Evolutionary conservation across 1,284 basidiomycete species (phyloP), one percentile per base, ranked within the genome.

Genomic region (Phylloboletellus chloephorus): DNA sequence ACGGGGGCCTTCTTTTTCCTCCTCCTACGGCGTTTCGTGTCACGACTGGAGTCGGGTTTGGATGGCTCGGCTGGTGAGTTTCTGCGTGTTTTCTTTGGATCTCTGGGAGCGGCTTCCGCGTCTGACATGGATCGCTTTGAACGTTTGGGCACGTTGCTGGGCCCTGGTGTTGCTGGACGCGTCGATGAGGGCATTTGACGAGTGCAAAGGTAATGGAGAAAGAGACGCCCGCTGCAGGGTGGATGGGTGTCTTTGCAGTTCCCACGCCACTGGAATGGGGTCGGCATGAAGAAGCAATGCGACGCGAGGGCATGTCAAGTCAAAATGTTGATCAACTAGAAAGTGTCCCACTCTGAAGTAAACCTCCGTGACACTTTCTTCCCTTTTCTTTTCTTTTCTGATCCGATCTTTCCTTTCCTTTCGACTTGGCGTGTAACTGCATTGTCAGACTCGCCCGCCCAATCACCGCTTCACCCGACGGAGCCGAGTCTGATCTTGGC

Each of bases 1-100:
- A 70, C 52, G 4, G 72, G 61, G 0, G 49, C 47, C 49, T 69
- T 71, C 54, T 59, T 66, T 46, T 56, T 72, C 50, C 51, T 69
- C 56, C 47, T 69, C 47, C 48, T 68, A 42, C 63, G 59, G 39
- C 64, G 71, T 50, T 63, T 68, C 44, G 65, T 64, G 41, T 73
- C 67, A 33, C 69, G 45, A 36, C 52, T 61, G 5, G 61, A 39
- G 43, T 71, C 67, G 23, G 64, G 47, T 28, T 54, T 60, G 5
- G 54, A 26, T 4, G 58, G 43, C 25, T 53, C 61, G 17, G 39
- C 17, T 7, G 56, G 41, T 3, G 44, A 33, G 43, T 49, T 42
- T 41, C 41, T 51, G 43, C 60, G 59, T 3, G 35, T 17, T 44
- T 47, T 60, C 54, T 60, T 60, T 2, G 48, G 0, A 31, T 43